These are phyloP conservation scores for Aspergillus leporis DNA, from an alignment of 495 filamentous ascomycete genomes.

Conservation along the genomic window DNA sequence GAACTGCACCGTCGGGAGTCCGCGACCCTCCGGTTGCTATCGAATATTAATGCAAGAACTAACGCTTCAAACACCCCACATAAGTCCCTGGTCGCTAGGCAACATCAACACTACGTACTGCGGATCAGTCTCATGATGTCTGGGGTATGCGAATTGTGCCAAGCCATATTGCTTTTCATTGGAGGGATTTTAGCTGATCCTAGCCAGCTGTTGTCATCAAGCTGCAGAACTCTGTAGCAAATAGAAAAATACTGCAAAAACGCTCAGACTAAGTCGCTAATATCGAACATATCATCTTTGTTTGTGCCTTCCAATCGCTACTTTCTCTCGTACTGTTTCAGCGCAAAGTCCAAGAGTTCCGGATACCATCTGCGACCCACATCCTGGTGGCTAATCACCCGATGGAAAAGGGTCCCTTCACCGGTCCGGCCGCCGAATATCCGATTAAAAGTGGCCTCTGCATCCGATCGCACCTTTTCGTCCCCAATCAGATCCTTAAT, in stretches of 20 bases:
- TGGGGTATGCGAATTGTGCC: neutral
- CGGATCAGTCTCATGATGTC: neutral
- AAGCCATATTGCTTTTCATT: neutral
- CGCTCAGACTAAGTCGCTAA: neutral
- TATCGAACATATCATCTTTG: neutral
- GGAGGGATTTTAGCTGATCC: neutral
- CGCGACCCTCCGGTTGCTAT: neutral
- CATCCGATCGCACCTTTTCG: conserved; percentile 44
- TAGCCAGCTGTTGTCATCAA: neutral
- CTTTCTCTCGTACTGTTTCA: conserved; percentile 29
- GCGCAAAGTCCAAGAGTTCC: conserved; percentile 53
- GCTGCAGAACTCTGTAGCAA: neutral
- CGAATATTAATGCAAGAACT: neutral
- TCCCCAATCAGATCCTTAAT: conserved; percentile 51
- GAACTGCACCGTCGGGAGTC: neutral
- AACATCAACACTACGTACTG: neutral
- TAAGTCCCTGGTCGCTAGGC: neutral
- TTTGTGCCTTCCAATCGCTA: neutral
- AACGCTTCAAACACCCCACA: neutral
- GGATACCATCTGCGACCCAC: conserved; percentile 83
- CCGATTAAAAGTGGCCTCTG: conserved; percentile 43
- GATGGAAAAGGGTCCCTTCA: conserved; percentile 79
- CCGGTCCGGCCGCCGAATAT: conserved; percentile 62
- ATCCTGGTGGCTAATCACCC: conserved; percentile 86
- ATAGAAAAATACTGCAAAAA: neutral